These are phyloP conservation scores for Artemisia annua DNA, from an alignment of 129 eudicot species.

Conservation along the genomic window DNA sequence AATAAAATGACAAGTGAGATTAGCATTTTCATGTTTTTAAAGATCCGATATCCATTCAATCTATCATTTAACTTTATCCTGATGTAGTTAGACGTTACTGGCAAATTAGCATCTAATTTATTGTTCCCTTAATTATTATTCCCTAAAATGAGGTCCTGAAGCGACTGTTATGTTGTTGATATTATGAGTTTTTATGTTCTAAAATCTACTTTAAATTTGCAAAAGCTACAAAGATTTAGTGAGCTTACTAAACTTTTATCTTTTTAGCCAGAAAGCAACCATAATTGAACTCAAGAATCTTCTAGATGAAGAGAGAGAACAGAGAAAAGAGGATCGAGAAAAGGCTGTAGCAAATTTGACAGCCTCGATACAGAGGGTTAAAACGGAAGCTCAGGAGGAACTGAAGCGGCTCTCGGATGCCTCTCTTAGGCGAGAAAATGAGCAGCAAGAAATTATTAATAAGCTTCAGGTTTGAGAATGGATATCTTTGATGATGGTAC, in stretches of 20 bases:
- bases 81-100: not conserved
- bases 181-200: not conserved
- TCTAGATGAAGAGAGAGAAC: slow-evolving; percentile 88
- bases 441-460: slow-evolving; percentile 84
- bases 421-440: slow-evolving; percentile 70
- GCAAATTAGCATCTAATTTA: not conserved
- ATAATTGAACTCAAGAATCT: slow-evolving; percentile 66
- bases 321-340: slow-evolving; percentile 84
- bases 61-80: not conserved
- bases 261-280: slow-evolving; percentile 79
- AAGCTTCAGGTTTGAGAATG: slow-evolving; percentile 76
- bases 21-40: not conserved
- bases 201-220: slow-evolving; percentile 1
- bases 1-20: slow-evolving; percentile 10
- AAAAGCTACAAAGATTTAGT: slow-evolving; percentile 4
- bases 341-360: slow-evolving; percentile 68
- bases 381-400: slow-evolving; percentile 89
- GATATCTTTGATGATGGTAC: slow-evolving; percentile 16
- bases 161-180: slow-evolving; percentile 7
- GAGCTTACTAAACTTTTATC: slow-evolving; percentile 12
- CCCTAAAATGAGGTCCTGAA: slow-evolving; percentile 5
- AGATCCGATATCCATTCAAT: not conserved
- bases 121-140: not conserved
- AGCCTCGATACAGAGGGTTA: slow-evolving; percentile 64
- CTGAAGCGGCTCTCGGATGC: slow-evolving; percentile 64